phyloP scores from a whole-genome alignment of 192 early-diverging fungal genomes.

The Thamnidium elegans region DNA sequence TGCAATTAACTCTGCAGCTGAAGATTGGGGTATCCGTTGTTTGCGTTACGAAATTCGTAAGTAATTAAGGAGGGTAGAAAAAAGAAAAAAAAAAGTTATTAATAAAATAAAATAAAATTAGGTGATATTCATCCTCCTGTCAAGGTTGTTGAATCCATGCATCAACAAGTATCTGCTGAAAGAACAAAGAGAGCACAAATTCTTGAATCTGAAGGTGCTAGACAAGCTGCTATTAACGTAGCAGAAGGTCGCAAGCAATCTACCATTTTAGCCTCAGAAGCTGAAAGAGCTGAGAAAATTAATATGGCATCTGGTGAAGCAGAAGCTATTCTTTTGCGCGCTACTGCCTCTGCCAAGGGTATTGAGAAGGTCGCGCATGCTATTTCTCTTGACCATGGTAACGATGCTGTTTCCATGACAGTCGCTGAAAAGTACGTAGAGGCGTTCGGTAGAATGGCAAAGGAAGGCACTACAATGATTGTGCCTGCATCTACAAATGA shows the following conservation, averaged over 20 bases:
- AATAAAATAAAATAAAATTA: constrained; percentile 10
- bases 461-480: constrained; percentile 87
- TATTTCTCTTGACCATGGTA: constrained; percentile 63
- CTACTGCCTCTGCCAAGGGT: constrained; percentile 75
- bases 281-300: constrained; percentile 84
- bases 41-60: constrained; percentile 90
- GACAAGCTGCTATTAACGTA: constrained; percentile 95
- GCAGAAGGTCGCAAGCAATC: constrained; percentile 93
- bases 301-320: constrained; percentile 90
- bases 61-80: constrained; percentile 3
- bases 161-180: constrained; percentile 96
- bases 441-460: constrained; percentile 88
- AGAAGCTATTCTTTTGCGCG: constrained; percentile 82
- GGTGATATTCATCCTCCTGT: constrained; percentile 90
- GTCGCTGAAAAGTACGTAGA: constrained; percentile 98
- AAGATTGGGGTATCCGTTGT: constrained; percentile 95
- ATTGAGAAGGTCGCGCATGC: constrained; percentile 80
- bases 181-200: constrained; percentile 96
- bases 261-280: constrained; percentile 92
- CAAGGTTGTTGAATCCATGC: constrained; percentile 96
- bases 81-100: not conserved
- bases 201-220: constrained; percentile 75
- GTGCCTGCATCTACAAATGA: constrained; percentile 83
- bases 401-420: constrained; percentile 83
- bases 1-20: constrained; percentile 89